A percentile compares a stretch with the other conserved stretches of the same genome.
Conservation (phyloP, 129 eudicot genomes). For the Oenanthe sinensis region DNA sequence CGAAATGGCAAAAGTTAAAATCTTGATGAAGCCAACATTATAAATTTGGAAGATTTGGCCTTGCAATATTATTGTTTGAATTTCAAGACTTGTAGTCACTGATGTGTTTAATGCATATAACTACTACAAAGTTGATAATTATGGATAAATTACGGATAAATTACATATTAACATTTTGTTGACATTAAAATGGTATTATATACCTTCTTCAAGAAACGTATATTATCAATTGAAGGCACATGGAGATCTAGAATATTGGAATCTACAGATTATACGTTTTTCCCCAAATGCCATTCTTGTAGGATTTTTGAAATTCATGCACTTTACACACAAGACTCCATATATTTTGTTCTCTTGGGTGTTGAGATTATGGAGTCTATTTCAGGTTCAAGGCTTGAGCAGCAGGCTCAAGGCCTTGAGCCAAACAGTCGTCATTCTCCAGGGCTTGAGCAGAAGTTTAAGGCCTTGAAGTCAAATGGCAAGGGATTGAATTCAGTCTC, state of each 20-base stretch:
- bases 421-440: no score
- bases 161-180: not conserved
- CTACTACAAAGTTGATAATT: not conserved
- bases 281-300: not conserved
- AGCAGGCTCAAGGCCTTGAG: no score
- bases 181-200: not conserved
- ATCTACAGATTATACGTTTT: not conserved
- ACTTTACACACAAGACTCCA: not conserved
- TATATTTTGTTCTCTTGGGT: not conserved
- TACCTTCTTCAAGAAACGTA: not conserved
- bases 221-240: not conserved
- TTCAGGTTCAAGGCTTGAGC: not conserved
- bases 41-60: not conserved
- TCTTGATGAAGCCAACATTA: not conserved
- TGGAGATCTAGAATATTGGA: not conserved
- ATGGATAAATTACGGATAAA: not conserved
- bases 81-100: not conserved
- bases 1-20: not conserved
- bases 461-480: not conserved
- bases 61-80: not conserved
- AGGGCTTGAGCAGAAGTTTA: not conserved
- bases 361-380: not conserved
- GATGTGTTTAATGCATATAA: not conserved
- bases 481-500: not conserved
- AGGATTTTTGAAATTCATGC: not conserved